Evolutionary conservation across 768 basidiomycete species (phyloP).

Genomic region (Phlebiopsis flavidoalba): DNA sequence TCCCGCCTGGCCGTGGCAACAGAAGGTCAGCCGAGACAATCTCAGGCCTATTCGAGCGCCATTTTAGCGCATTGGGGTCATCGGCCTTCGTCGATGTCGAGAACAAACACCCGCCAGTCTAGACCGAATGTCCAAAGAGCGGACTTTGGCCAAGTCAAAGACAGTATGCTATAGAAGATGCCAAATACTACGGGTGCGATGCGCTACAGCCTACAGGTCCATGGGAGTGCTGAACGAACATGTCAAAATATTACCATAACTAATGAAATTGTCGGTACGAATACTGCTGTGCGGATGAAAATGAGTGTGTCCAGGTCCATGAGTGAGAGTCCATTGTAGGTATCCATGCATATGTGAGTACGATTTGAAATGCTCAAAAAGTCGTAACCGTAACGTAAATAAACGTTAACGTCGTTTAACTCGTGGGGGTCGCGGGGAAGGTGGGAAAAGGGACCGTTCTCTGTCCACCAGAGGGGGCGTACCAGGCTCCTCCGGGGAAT

Average conservation of each 20-base stretch:
- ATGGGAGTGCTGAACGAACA: not conserved
- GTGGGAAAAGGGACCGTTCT: slow-evolving; percentile 27
- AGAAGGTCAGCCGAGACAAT: not conserved
- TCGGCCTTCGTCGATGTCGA: not conserved
- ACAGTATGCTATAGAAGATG: not conserved
- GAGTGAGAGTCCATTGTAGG: not conserved
- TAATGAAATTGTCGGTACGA: not conserved
- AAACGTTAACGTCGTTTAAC: slow-evolving; percentile 2
- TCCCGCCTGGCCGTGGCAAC: not conserved
- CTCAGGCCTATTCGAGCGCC: not conserved
- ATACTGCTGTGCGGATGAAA: not conserved
- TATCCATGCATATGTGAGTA: not conserved
- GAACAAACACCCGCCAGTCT: not conserved
- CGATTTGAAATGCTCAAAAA: not conserved
- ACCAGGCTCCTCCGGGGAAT: slow-evolving; percentile 44
- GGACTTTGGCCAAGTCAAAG: no score
- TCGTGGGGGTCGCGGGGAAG: slow-evolving; percentile 33
- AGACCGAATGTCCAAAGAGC: not conserved
- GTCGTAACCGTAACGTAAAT: not conserved
- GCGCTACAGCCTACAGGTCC: not conserved
- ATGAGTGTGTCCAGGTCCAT: not conserved
- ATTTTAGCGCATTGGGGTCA: not conserved
- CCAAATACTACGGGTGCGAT: not conserved
- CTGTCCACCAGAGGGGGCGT: slow-evolving; percentile 22
- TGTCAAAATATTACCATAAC: not conserved